A percentile compares a stretch with the other conserved stretches of the same genome.
Conservation (phyloP, 2,329 filamentous ascomycete species). For the Ceratocystis variospora region DNA sequence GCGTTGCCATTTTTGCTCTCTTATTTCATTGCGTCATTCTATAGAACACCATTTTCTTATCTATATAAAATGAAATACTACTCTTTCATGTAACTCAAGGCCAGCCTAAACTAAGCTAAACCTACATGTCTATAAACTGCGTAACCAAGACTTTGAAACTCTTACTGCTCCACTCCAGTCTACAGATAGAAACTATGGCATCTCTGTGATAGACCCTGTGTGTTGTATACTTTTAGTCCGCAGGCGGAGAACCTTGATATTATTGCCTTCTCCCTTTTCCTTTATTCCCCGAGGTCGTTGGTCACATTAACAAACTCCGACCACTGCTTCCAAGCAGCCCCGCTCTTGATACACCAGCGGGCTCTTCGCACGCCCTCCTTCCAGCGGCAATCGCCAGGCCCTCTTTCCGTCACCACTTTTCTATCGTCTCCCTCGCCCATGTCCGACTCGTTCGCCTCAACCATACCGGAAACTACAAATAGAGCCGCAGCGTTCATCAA, state of each 20-base stretch:
- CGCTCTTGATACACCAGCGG: conserved; percentile 75
- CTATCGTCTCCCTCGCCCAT: conserved; percentile 74
- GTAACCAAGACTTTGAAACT: neutral
- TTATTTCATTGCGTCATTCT: neutral
- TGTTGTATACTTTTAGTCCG: too few relatives aligned
- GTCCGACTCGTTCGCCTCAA: conserved; percentile 64
- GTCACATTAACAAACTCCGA: conserved; percentile 71
- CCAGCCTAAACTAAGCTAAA: neutral
- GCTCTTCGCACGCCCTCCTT: conserved; percentile 86
- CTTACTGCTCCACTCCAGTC: neutral
- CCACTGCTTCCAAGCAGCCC: conserved; percentile 74
- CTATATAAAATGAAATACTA: neutral
- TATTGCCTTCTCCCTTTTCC: too few relatives aligned
- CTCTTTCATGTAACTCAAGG: neutral
- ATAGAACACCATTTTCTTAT: neutral
- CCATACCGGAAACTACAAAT: conserved; percentile 72
- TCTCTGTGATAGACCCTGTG: too few relatives aligned
- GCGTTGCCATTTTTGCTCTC: neutral
- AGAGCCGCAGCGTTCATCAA: conserved; percentile 86
- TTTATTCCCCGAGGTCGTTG: conserved; percentile 34
- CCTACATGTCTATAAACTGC: neutral
- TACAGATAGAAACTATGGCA: neutral
- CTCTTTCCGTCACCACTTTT: conserved; percentile 64
- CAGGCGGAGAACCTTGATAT: too few relatives aligned
- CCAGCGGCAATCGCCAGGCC: conserved; percentile 79